phyloP scores from a whole-genome alignment of 2,329 filamentous ascomycete species.

The Periglandula ipomoeae region DNA sequence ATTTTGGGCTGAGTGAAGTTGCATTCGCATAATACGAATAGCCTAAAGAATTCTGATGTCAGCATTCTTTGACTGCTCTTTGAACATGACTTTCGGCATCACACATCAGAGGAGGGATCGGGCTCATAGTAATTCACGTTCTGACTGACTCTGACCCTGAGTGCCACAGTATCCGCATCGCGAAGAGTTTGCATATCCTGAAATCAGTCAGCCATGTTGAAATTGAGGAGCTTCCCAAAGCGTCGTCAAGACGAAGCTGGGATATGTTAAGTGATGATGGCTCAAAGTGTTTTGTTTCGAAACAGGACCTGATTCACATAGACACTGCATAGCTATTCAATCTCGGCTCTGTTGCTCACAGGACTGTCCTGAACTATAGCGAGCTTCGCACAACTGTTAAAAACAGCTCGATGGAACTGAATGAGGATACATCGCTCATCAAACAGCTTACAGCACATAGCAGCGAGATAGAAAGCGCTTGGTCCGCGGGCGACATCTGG shows the following conservation, averaged over 20 bases:
- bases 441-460: neutral
- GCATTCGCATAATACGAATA: slow-evolving; percentile 64
- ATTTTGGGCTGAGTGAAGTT: slow-evolving; percentile 48
- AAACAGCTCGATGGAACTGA: neutral
- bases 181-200: slow-evolving; percentile 43
- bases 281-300: neutral
- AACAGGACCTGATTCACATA: neutral
- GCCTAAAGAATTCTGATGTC: slow-evolving; percentile 36
- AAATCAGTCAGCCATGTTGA: neutral
- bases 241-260: neutral
- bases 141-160: slow-evolving; percentile 39
- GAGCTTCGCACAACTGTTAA: neutral
- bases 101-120: neutral
- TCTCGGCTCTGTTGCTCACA: too few relatives aligned
- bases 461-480: too few relatives aligned
- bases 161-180: slow-evolving; percentile 45
- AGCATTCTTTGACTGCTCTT: slow-evolving; percentile 16
- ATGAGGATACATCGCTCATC: neutral
- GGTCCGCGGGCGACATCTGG: too few relatives aligned
- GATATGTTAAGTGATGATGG: neutral
- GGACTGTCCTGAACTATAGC: neutral
- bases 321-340: neutral
- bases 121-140: slow-evolving; percentile 24
- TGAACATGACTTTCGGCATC: neutral
- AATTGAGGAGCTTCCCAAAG: neutral